A percentile compares a stretch with the other conserved stretches of the same genome.
phyloP scores from a whole-genome alignment of 2,329 filamentous ascomycete genomes.

The Hawksworthiomyces lignivorus region DNA sequence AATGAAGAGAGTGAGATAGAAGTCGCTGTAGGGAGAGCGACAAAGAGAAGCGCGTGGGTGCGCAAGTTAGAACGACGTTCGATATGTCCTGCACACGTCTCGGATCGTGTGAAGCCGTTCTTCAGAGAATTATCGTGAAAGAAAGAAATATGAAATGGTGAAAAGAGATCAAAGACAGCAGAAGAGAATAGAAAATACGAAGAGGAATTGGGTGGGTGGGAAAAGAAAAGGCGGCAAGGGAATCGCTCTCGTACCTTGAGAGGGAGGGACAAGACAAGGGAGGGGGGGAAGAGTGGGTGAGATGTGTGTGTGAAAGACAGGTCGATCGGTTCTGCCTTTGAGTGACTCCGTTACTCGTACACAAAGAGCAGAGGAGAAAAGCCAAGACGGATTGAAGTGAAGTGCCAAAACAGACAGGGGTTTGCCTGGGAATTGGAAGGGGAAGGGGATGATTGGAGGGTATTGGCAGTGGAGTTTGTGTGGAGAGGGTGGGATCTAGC shows the following conservation, averaged over 20 bases:
- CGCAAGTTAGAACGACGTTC: too few relatives aligned
- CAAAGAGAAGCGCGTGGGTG: too few relatives aligned
- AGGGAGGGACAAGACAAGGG: background rate
- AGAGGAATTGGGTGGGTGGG: background rate
- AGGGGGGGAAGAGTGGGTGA: background rate
- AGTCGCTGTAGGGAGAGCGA: too few relatives aligned
- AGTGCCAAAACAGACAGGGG: conserved; percentile 11
- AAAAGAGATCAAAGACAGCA: background rate
- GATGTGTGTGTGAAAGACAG: background rate
- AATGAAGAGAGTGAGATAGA: background rate
- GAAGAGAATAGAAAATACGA: background rate
- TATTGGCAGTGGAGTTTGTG: conserved; percentile 2
- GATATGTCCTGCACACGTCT: too few relatives aligned
- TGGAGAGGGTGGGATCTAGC: conserved; percentile 9
- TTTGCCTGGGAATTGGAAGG: conserved; percentile 14
- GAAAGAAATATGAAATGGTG: background rate
- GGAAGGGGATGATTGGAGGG: conserved; percentile 13
- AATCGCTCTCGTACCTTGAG: too few relatives aligned
- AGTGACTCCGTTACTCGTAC: too few relatives aligned
- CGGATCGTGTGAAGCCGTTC: too few relatives aligned
- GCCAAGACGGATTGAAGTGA: conserved; percentile 18
- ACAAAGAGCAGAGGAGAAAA: background rate
- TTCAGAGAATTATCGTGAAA: too few relatives aligned
- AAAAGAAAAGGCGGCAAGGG: too few relatives aligned
- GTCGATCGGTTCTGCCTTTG: background rate